These are phyloP conservation scores for Fusarium cicatricum DNA, from an alignment of 2,329 filamentous ascomycete species.

Conservation along the genomic window DNA sequence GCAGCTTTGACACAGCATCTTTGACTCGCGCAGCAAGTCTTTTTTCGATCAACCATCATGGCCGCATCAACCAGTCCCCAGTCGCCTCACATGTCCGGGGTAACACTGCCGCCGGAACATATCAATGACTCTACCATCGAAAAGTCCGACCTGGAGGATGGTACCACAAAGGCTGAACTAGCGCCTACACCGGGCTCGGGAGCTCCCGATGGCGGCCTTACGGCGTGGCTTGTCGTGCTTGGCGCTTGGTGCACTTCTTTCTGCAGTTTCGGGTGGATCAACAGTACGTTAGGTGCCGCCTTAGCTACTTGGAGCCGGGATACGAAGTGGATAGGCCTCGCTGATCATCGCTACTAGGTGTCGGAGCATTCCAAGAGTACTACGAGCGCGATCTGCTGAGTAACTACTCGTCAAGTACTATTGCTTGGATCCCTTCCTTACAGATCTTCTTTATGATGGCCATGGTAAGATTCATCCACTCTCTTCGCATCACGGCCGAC, in stretches of 20 bases:
- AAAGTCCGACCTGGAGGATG: constrained; percentile 24
- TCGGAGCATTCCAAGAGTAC: constrained; percentile 66
- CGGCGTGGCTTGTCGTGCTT: constrained; percentile 49
- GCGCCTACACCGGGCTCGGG: neutral
- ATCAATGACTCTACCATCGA: constrained; percentile 1
- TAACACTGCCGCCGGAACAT: constrained; percentile 16
- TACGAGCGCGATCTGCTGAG: constrained; percentile 60
- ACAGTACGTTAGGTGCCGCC: constrained; percentile 51
- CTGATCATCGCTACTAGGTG: constrained; percentile 36
- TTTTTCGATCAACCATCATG: neutral
- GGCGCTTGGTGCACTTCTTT: constrained; percentile 53
- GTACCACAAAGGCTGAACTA: neutral
- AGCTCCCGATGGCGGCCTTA: constrained; percentile 24
- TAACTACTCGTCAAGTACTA: constrained; percentile 59
- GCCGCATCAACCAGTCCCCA: constrained; percentile 2
- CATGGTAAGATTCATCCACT: constrained; percentile 42
- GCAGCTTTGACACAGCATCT: neutral
- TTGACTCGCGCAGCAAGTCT: neutral
- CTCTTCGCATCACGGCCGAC: neutral
- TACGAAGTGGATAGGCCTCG: neutral
- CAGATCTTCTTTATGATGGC: constrained; percentile 64
- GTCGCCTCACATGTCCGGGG: constrained; percentile 20
- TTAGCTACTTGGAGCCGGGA: neutral
- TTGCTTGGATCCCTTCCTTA: constrained; percentile 70
- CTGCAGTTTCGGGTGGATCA: constrained; percentile 54